Evolutionary conservation across 176 grass and related monocot genomes (phyloP), one percentile per base, ranked within the genome.

Genomic region (Phoenix roebelenii): DNA sequence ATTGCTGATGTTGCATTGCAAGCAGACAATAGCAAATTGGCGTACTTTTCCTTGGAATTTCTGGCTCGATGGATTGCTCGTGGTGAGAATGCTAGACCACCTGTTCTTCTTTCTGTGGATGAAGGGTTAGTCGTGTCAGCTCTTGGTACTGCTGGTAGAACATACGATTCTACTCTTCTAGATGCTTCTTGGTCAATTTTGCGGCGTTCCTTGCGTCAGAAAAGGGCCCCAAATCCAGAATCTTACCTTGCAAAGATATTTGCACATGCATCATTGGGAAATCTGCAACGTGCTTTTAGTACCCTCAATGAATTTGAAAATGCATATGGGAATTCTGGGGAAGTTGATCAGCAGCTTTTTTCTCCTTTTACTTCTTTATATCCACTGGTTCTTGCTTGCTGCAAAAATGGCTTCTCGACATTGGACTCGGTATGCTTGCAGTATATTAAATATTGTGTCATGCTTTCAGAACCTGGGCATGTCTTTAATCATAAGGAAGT

Each of bases 181-280:
- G 85, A 89, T 16, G 94, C 81, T 72, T 72, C 80, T 59, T 98
- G 87, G 87, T 88, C 80, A 18, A 66, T 98, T 50, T 63, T 86
- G 72, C 72, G 69, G 20, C 78, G 76, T 23, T 93, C 88, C 25
- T 75, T 98, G 55, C 84, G 79, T 23, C 70, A 83, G 55, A 92
- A 98, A 66, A 92, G 74, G 58, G 73, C 80, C 68, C 80, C 94
- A 26, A 86, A 64, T 62, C 79, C 88, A 73, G 88, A 86, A 71
- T 39, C 76, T 56, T 98, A 93, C 57, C 79, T 98, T 75, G 79
- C 87, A 30, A 98, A 92, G 79, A 98, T 98, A 74, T 88, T 78
- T 76, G 88, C 94, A 52, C 81, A 85, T 70, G 89, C 88, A 57
- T 85, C 84, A 58, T 71, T 93, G 53, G 94, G 88, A 30, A 84